Evolutionary conservation across 495 filamentous ascomycete species (phyloP), one percentile per base, ranked within the genome.

Genomic region (Tuber borchii): DNA sequence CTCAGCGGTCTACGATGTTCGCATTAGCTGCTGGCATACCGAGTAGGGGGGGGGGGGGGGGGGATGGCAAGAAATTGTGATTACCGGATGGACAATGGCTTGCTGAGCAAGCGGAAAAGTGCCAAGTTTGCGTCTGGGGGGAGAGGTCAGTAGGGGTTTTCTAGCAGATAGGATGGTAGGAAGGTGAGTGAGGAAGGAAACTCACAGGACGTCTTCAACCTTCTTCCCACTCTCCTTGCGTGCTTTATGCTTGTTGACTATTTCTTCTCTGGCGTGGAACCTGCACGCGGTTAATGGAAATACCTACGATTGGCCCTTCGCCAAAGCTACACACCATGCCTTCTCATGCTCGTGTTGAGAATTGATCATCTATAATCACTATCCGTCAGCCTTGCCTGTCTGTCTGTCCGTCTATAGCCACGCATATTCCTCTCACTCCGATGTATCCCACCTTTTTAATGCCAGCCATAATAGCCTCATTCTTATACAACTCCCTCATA

Each of bases 311-410:
- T 6, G 44, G 26, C 1, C 16, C 71, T 40, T 48, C n/a, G 19
- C 7, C 26, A 5, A 26, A 51, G n/a, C 6, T 26, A 71, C 76
- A 70, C 48, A 91, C 91, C 91, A 93, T 77, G 89, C 86, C 74
- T 85, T 85, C 81, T 92, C 90, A 82, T 92, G 88, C 42, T 85
- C 85, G 75, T 90, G 87, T 77, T 93, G 91, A 40, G 88, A 86
- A 69, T 85, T 86, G 73, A 92, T 91, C 76, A 93, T 85, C 80
- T 89, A 84, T 34, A 83, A 82, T 70, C 87, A 81, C 51, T 84
- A 82, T 48, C 84, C 83, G 56, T 65, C 26, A 65, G 56, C 56
- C 56, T 65, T 65, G 26, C 14, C 56, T 80, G 34, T 37, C 79
- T 7, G 20, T 69, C 75, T 44, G 71, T 31, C 43, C 16, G 56